These are phyloP conservation scores for Musa balbisiana DNA, from an alignment of 202 grass and related monocot species.

Conservation along the genomic window DNA sequence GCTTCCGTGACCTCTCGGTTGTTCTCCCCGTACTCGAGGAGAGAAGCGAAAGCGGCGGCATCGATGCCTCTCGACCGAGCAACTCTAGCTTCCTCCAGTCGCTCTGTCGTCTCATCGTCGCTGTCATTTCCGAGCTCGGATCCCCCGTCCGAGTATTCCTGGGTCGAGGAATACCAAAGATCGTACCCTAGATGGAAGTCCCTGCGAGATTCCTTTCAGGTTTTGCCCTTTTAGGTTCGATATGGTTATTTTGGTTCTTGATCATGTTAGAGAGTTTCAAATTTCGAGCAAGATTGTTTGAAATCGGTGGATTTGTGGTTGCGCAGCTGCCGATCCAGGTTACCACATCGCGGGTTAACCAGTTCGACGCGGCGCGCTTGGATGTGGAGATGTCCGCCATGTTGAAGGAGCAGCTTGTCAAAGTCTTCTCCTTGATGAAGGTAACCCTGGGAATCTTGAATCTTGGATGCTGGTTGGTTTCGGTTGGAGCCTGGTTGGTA, in stretches of 20 bases:
- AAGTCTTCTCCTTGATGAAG: constrained; percentile 96
- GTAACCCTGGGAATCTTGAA: constrained; percentile 29
- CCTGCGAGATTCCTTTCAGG: constrained; percentile 43
- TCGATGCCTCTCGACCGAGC: constrained; percentile 5
- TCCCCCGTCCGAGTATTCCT: constrained; percentile 38
- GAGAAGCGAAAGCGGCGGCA: neutral
- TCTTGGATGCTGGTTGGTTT: constrained; percentile 1
- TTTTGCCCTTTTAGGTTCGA: constrained; percentile 8
- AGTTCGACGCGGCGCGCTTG: constrained; percentile 84
- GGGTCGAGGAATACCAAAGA: constrained; percentile 35
- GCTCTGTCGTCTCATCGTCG: neutral
- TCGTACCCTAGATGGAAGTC: constrained; percentile 46
- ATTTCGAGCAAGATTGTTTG: neutral
- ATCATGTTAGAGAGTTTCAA: neutral
- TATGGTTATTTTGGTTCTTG: neutral
- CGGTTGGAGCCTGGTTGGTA: constrained; percentile 9
- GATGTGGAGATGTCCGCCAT: constrained; percentile 95
- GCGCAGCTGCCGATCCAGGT: constrained; percentile 56
- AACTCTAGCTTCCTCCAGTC: constrained; percentile 15
- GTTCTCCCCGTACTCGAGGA: neutral
- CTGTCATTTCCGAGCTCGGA: neutral
- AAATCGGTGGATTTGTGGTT: neutral
- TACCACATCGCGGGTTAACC: constrained; percentile 85
- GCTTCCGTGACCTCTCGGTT: neutral
- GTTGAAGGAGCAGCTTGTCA: constrained; percentile 94